Base-by-base conservation (phyloP, 306 rosid genomes). In the Citrullus mucosospermus region DNA sequence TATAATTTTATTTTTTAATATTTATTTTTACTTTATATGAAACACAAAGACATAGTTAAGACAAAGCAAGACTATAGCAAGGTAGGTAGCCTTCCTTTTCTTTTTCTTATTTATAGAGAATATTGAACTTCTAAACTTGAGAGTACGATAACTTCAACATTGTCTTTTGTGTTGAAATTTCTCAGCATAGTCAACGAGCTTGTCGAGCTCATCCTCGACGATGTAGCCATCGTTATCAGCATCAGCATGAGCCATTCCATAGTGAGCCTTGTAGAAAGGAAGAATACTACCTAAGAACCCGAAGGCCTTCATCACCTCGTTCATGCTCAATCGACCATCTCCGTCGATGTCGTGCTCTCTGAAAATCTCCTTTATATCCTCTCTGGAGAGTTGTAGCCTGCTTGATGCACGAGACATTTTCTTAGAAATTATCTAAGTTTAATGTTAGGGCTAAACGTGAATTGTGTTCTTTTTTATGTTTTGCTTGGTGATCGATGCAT, bases 301-400 rank as follows among this genome's bases (percentile, higher is more conserved):
- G 6, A 73, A 28, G 46, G 60, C 77, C 2, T 51, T 18, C 4
- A 15, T 17, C 17, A 73, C 0, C 61, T 73, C 77, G 8, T 0
- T 0, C 5, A 15, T 30, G 61, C 46, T 28, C 16, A 73, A 43
- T 9, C 5, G 30, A 15, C 77, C 77, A 73, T 73, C 77, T 4
- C 77, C 77, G 6, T 73, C 77, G 16, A 73, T 2, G 61, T 73
- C 77, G 5, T 73, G 77, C 61, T 76, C 79, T 39, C 32, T 14
- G 20, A 76, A 76, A 17, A 76, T 56, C 38, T 76, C 67, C 55
- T 56, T 76, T 2, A 76, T 39, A 18, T 76, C 54, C 56, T 20
- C 69, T 4, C 69, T 38, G 4, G 66, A 53, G 50, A 75, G 1
- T 3, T 56, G 67, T n/a, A 36, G 13, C 53, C 8, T 53, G 43